Conservation (phyloP, 495 filamentous ascomycete genomes). For the Beverwykella pulmonaria region DNA sequence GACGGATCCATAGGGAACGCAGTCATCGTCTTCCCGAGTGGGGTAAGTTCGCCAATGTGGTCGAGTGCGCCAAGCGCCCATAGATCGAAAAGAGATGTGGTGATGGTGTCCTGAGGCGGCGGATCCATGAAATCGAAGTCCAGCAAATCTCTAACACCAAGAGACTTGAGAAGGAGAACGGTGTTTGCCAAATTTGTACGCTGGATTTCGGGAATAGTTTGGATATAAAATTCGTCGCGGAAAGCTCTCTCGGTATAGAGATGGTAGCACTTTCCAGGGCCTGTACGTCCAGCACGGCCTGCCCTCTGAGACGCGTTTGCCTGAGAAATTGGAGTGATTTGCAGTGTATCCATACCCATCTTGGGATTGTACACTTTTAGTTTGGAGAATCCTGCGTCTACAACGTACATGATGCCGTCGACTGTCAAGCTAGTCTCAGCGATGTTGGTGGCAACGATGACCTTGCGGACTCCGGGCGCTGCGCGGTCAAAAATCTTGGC, state of each 20-base stretch:
- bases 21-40: constrained; percentile 88
- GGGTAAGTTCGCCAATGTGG: constrained; percentile 89
- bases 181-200: constrained; percentile 95
- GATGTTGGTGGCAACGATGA: constrained; percentile 98
- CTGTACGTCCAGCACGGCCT: constrained; percentile 91
- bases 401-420: constrained; percentile 99
- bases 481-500: constrained; percentile 97
- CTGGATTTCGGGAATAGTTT: constrained; percentile 98
- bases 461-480: constrained; percentile 86
- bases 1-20: constrained; percentile 96
- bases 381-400: constrained; percentile 94
- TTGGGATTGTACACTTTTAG: constrained; percentile 97
- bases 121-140: constrained; percentile 99
- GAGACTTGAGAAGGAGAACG: constrained; percentile 87
- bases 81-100: constrained; percentile 94
- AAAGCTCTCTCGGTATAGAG: constrained; percentile 94
- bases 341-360: constrained; percentile 99
- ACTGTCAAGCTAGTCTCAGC: constrained; percentile 98
- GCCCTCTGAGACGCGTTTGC: constrained; percentile 94
- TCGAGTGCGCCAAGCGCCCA: constrained; percentile 95
- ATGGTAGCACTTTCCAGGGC: constrained; percentile 92
- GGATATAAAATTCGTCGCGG: constrained; percentile 94
- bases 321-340: constrained; percentile 97
- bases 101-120: constrained; percentile 96
- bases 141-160: constrained; percentile 90